Evolutionary conservation across 2,329 filamentous ascomycete genomes (phyloP).

Genomic region (Aspergillus vadensis): DNA sequence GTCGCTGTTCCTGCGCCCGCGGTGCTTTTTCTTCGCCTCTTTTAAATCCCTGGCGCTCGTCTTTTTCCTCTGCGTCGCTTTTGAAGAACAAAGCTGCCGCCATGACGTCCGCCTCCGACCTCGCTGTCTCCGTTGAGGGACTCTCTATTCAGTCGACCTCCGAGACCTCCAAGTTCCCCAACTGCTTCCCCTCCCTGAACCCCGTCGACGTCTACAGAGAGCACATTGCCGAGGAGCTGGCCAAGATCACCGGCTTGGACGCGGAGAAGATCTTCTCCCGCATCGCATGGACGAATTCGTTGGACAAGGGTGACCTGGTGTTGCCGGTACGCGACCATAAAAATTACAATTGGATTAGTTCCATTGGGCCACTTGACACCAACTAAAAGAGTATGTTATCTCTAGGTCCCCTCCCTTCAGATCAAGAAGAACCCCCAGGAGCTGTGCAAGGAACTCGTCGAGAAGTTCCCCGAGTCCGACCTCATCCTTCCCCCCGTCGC

Average conservation of each 20-base stretch:
- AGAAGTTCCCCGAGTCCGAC: conserved; percentile 60
- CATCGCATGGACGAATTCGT: conserved; percentile 47
- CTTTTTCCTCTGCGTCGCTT: conserved; percentile 13
- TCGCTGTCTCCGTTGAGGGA: conserved; percentile 40
- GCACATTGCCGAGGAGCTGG: conserved; percentile 48
- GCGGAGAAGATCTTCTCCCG: conserved; percentile 42
- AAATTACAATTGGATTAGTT: background rate
- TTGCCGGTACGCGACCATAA: conserved; percentile 40
- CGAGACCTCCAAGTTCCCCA: conserved; percentile 42
- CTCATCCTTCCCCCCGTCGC: conserved; percentile 58
- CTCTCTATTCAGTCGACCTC: conserved; percentile 44
- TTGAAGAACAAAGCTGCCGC: conserved; percentile 23
- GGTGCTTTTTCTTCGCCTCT: conserved; percentile 10
- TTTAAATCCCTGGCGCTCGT: conserved; percentile 11
- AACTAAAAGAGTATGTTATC: conserved; percentile 14
- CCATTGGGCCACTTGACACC: background rate
- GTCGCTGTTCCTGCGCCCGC: conserved; percentile 24
- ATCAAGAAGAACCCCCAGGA: conserved; percentile 62
- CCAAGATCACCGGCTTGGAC: conserved; percentile 41
- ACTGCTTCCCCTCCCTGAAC: conserved; percentile 49
- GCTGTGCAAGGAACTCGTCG: conserved; percentile 57
- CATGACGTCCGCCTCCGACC: conserved; percentile 39
- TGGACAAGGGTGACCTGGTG: conserved; percentile 51
- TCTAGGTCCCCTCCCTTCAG: conserved; percentile 46
- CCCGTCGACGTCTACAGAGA: conserved; percentile 50